Evolutionary conservation across 148 eudicot species (phyloP).

Genomic region (Chenopodium berlandieri): DNA sequence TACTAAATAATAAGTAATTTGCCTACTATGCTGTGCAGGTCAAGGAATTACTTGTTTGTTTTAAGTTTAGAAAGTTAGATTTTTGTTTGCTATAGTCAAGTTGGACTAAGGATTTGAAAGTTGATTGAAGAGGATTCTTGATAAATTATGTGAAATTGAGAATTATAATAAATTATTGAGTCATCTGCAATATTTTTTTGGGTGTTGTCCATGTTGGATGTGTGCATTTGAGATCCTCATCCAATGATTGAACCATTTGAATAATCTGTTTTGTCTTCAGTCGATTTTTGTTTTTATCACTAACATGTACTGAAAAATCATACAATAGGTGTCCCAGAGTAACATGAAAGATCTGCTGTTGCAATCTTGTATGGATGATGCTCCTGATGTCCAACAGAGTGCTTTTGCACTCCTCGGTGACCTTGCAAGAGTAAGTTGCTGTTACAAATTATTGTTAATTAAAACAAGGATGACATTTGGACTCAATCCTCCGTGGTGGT

Average conservation of each 20-base stretch:
- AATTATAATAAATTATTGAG: background rate
- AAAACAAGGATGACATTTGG: background rate
- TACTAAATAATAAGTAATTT: no score
- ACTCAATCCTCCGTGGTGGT: background rate
- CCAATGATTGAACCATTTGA: background rate
- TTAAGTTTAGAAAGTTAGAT: no score
- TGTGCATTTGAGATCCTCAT: background rate
- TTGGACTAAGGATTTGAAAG: no score
- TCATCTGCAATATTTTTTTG: background rate
- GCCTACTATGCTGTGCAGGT: no score
- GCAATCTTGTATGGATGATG: constrained; percentile 94
- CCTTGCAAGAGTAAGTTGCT: constrained; percentile 78
- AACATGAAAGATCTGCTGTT: constrained; percentile 78
- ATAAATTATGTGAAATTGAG: background rate
- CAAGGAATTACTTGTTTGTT: no score
- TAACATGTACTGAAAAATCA: background rate
- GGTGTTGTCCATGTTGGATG: background rate
- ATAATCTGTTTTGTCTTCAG: background rate
- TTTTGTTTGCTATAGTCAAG: no score
- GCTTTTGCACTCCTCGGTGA: constrained; percentile 99
- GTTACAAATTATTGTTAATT: background rate
- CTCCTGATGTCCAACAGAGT: constrained; percentile 89
- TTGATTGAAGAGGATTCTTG: background rate
- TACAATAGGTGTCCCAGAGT: constrained; percentile 83
- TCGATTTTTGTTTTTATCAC: background rate